Base-by-base conservation (phyloP, 192 early-diverging fungal species). In the Podochytrium sp. region DNA sequence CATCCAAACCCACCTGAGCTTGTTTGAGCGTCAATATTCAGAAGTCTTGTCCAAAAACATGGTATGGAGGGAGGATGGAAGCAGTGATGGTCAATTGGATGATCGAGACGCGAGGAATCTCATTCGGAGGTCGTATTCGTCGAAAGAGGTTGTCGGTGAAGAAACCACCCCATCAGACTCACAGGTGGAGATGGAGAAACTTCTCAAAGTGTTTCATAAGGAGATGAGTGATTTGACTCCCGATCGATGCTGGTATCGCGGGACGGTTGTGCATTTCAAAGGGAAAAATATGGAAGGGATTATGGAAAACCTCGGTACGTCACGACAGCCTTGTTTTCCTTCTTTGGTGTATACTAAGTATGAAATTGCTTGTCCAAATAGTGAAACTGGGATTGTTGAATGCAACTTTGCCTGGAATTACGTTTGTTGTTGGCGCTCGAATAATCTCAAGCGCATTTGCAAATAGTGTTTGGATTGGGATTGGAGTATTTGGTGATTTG, bases 221-320 rank as follows among this genome's bases (percentile, higher is more conserved):
- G 57, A 32, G 18, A 27, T 76, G 38, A n/a, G 18, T 38, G 32
- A 7, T 6, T 23, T 50, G 23, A 18, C 32, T 23, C 74, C 74
- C 2, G 65, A 68, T 27, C 40, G 74, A 32, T 61, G 49, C 34
- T 76, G 29, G 16, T 76, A 41, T 40, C 14, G 65, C 14, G 38
- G 52, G 20, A 50, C 37, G 1, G 42, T 76, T 6, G 33, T 76
- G 38, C 65, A 50, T 18, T 76, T 76, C 40, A 70, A 58, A 38
- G 58, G 53, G n/a, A 14, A 23, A 10, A 39, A 76, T 42, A 43
- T 68, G 65, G 74, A 76, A 6, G 56, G 6, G 20, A 53, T 76
- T 34, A 53, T 69, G 39, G 65, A 76, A 4, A 65, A 76, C 14
- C 35, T 76, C 5, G 74, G 74, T 76, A 43, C 25, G 14, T 33